These are phyloP conservation scores for Chloromonas sp. DNA, from an alignment of 163 green algal genomes.

Conservation along the genomic window DNA sequence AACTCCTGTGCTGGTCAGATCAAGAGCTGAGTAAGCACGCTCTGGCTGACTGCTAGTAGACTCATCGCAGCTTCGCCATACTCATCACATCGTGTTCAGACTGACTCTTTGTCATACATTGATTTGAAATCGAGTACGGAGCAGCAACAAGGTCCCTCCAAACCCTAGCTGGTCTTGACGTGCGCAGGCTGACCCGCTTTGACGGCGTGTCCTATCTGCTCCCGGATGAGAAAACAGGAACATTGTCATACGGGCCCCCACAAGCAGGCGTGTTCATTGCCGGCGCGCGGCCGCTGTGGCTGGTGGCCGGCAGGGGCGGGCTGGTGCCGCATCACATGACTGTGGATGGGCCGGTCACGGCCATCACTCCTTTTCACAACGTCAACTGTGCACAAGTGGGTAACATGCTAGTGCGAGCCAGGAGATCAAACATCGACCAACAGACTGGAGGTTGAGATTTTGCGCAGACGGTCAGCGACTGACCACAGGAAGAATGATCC, in stretches of 20 bases:
- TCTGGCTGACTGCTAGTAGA: not conserved
- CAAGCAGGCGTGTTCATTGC: constrained; percentile 66
- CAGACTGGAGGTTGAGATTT: no score
- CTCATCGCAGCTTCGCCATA: not conserved
- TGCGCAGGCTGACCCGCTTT: constrained; percentile 28
- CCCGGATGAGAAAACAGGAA: not conserved
- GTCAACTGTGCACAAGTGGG: constrained; percentile 22
- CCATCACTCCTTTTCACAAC: constrained; percentile 88
- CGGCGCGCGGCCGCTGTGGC: constrained; percentile 57
- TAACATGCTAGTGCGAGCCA: not conserved
- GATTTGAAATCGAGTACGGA: not conserved
- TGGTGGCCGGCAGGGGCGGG: constrained; percentile 53
- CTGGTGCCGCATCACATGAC: constrained; percentile 52
- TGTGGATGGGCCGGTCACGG: constrained; percentile 33
- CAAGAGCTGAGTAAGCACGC: not conserved
- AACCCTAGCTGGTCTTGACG: not conserved
- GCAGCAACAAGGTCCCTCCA: not conserved
- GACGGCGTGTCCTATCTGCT: constrained; percentile 18
- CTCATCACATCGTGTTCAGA: not conserved
- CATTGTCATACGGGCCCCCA: not conserved
- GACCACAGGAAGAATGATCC: no score
- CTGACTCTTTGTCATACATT: not conserved
- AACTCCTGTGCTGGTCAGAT: no score
- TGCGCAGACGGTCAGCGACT: no score
- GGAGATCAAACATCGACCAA: no score